Percentiles rank a stretch among this genome's conserved stretches.
These are phyloP conservation scores for Dendryphion nanum DNA, from an alignment of 2,329 filamentous ascomycete genomes.

Conservation along the genomic window DNA sequence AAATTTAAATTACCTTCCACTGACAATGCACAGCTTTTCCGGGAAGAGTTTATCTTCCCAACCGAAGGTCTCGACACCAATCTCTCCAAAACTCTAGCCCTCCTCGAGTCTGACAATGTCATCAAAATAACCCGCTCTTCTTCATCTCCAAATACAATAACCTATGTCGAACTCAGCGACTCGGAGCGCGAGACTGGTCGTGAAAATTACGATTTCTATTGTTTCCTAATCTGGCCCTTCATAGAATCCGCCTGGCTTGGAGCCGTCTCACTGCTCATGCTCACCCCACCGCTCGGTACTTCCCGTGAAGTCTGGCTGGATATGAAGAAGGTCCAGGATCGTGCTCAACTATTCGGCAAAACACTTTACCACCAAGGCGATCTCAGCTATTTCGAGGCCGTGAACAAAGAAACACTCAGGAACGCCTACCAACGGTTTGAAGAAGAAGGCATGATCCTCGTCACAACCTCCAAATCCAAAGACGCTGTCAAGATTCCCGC, in stretches of 20 bases:
- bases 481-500: constrained; percentile 61
- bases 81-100: constrained; percentile 72
- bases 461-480: constrained; percentile 58
- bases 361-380: constrained; percentile 97
- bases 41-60: constrained; percentile 95
- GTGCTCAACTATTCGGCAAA: constrained; percentile 82
- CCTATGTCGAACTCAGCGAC: constrained; percentile 70
- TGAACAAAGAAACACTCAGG: constrained; percentile 96
- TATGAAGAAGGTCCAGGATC: constrained; percentile 73
- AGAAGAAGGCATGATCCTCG: constrained; percentile 83
- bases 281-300: constrained; percentile 66
- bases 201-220: constrained; percentile 98
- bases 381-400: constrained; percentile 93
- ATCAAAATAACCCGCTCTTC: constrained; percentile 62
- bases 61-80: constrained; percentile 80
- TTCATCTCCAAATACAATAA: constrained; percentile 42
- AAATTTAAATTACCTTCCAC: constrained; percentile 11
- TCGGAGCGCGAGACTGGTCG: constrained; percentile 74
- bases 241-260: constrained; percentile 94
- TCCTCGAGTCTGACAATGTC: constrained; percentile 76
- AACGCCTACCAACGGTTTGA: constrained; percentile 87
- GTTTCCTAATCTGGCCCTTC: constrained; percentile 97
- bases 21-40: constrained; percentile 63
- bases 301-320: constrained; percentile 76
- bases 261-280: constrained; percentile 80